Evolutionary conservation across 805 yeast species (phyloP).

Genomic region (Hagleromyces aurorensis): DNA sequence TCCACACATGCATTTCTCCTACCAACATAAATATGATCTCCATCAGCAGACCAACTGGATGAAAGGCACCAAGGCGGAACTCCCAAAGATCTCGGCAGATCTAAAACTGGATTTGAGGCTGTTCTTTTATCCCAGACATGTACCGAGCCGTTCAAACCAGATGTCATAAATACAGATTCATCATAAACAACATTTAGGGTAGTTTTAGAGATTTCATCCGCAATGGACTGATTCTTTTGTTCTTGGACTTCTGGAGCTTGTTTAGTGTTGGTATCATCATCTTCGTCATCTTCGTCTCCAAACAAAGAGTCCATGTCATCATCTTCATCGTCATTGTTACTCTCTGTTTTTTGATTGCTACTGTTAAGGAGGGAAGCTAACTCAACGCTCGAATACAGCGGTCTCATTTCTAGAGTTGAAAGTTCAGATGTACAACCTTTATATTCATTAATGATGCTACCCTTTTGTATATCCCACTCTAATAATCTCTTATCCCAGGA

Average conservation of each 20-base stretch:
- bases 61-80: conserved; percentile 94
- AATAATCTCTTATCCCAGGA: conserved; percentile 81
- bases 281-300: conserved; percentile 44
- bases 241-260: conserved; percentile 7
- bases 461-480: conserved; percentile 83
- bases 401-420: conserved; percentile 66
- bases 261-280: conserved; percentile 8
- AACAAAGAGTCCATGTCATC: conserved; percentile 49
- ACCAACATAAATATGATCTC: conserved; percentile 73
- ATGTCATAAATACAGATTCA: conserved; percentile 58
- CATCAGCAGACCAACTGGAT: conserved; percentile 81
- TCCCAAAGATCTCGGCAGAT: conserved; percentile 47
- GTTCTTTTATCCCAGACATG: conserved; percentile 76
- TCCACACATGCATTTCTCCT: conserved; percentile 86
- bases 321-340: conserved; percentile 30
- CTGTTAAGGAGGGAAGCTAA: conserved; percentile 20
- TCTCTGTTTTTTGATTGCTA: conserved; percentile 23
- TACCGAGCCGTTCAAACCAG: conserved; percentile 76
- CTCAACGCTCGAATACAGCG: conserved; percentile 42
- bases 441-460: conserved; percentile 43
- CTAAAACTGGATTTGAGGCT: conserved; percentile 34
- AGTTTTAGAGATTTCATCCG: conserved; percentile 20
- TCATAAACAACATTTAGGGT: conserved; percentile 28
- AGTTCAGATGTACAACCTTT: conserved; percentile 67
- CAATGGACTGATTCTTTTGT: conserved; percentile 3